Evolutionary conservation across 2,329 filamentous ascomycete species (phyloP).

Genomic region (Zymoseptoria brevis): DNA sequence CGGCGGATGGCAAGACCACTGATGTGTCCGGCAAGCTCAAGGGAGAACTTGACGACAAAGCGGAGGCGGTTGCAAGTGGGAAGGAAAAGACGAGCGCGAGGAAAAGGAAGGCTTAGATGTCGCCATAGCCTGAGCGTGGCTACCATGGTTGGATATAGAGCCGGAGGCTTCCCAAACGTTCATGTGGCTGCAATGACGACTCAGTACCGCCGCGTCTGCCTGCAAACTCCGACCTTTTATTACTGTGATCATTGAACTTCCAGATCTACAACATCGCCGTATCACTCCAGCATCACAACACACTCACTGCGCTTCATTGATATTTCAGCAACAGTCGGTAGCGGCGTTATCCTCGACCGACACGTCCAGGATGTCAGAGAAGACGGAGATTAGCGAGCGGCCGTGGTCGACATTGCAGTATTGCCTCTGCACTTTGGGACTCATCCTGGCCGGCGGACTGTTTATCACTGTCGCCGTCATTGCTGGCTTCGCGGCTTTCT

Average conservation of each 20-base stretch:
- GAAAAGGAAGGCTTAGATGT: conserved; percentile 8
- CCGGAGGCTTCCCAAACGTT: neutral
- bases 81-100: conserved; percentile 11
- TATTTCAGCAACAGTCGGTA: neutral
- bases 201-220: neutral
- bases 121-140: neutral
- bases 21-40: conserved; percentile 12
- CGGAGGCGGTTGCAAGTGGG: conserved; percentile 4
- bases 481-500: too few species aligned
- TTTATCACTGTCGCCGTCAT: too few species aligned
- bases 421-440: neutral
- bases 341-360: too few species aligned
- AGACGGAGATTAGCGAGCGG: neutral
- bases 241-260: neutral
- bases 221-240: neutral
- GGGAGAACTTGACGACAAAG: conserved; percentile 9
- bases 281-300: neutral
- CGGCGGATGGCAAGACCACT: conserved; percentile 19
- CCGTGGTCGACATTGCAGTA: conserved; percentile 3
- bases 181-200: neutral
- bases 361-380: too few species aligned
- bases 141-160: neutral
- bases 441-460: too few species aligned
- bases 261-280: neutral
- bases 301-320: neutral